These are phyloP conservation scores for Dendrobium nobile DNA, from an alignment of 106 monocot species.

Conservation along the genomic window DNA sequence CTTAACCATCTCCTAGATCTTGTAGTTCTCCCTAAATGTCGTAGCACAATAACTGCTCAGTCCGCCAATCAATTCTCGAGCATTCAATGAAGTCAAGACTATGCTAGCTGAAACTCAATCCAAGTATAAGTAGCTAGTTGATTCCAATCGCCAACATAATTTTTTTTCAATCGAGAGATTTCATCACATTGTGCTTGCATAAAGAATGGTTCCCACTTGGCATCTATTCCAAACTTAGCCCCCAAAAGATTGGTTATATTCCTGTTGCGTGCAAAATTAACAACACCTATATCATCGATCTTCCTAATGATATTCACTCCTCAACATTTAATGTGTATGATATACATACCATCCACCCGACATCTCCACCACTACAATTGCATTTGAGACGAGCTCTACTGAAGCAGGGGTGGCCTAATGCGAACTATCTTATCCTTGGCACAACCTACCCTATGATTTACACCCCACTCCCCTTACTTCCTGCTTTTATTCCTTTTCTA, in stretches of 20 bases:
- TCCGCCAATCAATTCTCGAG: too few relatives aligned
- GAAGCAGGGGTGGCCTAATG: too few relatives aligned
- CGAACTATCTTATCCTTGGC: too few relatives aligned
- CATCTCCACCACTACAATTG: too few relatives aligned
- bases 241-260: neutral
- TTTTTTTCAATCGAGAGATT: neutral
- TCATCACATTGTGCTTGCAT: neutral
- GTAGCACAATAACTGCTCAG: too few relatives aligned
- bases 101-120: neutral
- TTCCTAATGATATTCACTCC: neutral
- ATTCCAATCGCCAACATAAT: neutral
- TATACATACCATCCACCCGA: neutral
- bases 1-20: too few relatives aligned
- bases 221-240: neutral
- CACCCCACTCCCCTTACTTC: too few relatives aligned
- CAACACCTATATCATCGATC: constrained; percentile 3
- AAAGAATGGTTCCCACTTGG: neutral
- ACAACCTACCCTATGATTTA: too few relatives aligned
- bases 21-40: too few relatives aligned
- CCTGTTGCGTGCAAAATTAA: neutral
- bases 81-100: too few relatives aligned
- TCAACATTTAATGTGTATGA: constrained; percentile 5
- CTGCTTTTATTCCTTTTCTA: too few relatives aligned
- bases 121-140: neutral
- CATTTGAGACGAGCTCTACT: too few relatives aligned